Evolutionary conservation across 768 basidiomycete species (phyloP).

Genomic region (Amanita rubescens): DNA sequence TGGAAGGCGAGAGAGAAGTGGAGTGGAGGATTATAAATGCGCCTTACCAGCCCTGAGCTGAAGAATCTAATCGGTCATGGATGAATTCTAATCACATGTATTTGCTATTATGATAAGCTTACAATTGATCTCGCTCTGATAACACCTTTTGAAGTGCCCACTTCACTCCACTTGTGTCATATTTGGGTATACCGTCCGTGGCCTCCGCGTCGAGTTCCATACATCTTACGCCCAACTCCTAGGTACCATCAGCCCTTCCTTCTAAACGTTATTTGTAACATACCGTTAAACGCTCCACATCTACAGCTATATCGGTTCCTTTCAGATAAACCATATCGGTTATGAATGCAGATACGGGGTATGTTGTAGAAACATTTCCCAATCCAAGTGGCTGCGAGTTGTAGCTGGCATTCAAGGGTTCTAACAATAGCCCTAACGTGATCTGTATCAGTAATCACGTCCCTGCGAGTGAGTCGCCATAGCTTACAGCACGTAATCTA

Average conservation of each 20-base stretch:
- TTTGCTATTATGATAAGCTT: not conserved
- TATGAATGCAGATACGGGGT: constrained; percentile 74
- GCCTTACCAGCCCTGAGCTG: not conserved
- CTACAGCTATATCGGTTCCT: constrained; percentile 54
- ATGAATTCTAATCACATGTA: constrained; percentile 2
- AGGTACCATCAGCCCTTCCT: not conserved
- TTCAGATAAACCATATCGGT: constrained; percentile 80
- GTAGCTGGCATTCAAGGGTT: constrained; percentile 62
- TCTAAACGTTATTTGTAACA: not conserved
- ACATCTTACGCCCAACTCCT: constrained; percentile 58
- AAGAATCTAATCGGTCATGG: not conserved
- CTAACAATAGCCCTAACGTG: constrained; percentile 50
- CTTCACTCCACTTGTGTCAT: constrained; percentile 39
- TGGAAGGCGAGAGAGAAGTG: not conserved
- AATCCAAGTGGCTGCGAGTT: constrained; percentile 45
- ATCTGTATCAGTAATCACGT: constrained; percentile 4
- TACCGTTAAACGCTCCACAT: constrained; percentile 44
- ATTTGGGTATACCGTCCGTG: constrained; percentile 21
- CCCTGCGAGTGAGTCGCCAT: not conserved
- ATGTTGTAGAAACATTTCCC: constrained; percentile 52
- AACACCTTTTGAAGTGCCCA: constrained; percentile 30
- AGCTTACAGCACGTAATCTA: constrained; percentile 72
- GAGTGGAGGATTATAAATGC: not conserved
- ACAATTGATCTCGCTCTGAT: constrained; percentile 8
- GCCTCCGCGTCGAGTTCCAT: constrained; percentile 34